Evolutionary conservation across 192 early-diverging fungal genomes (phyloP), one percentile per base, ranked within the genome.

Genomic region (Coemansia sp.): DNA sequence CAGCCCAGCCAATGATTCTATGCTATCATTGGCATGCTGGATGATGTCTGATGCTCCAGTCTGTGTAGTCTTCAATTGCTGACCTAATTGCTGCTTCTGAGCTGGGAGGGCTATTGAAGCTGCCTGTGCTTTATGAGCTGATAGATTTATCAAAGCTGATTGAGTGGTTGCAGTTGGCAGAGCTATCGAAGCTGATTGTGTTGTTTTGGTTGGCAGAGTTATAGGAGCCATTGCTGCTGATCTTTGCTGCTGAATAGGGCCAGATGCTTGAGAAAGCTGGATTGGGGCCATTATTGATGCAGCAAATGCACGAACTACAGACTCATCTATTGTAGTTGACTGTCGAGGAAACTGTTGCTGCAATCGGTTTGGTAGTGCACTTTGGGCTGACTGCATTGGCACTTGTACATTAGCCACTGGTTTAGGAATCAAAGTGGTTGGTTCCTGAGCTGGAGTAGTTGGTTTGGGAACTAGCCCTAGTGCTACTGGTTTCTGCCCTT

Each of bases 1-100:
- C 34, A 61, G 47, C 14, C 49, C 31, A 8, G 18, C 31, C 34
- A 52, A 26, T 10, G 60, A 51, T 9, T 61, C 49, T 12, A 61
- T 61, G 48, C 47, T 38, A 2, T 37, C 37, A 47, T 20, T 38
- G 3, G 49, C 31, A 31, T 52, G 60, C 28, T 49, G 9, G 5
- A 25, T 26, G 20, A 52, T 25, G 25, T 11, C 58, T 3, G 34
- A 18, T 36, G 26, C 40, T 23, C 18, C 31, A 36, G 23, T 20
- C 18, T 4, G 17, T 15, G 15, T 26, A 21, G 52, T 21, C 52
- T 53, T 53, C 51, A 26, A 2, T 20, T 21, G 37, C 38, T 40
- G 9, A 3, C 10, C 11, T 10, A 14, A 15, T 40, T 40, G 40
- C 14, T 44, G 40, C 40, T 44, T 44, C 15, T 44, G 40, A 14